A percentile compares a stretch with the other conserved stretches of the same genome.
These are phyloP conservation scores for Irpex sp. DNA, from an alignment of 1,284 basidiomycete genomes.

Conservation along the genomic window DNA sequence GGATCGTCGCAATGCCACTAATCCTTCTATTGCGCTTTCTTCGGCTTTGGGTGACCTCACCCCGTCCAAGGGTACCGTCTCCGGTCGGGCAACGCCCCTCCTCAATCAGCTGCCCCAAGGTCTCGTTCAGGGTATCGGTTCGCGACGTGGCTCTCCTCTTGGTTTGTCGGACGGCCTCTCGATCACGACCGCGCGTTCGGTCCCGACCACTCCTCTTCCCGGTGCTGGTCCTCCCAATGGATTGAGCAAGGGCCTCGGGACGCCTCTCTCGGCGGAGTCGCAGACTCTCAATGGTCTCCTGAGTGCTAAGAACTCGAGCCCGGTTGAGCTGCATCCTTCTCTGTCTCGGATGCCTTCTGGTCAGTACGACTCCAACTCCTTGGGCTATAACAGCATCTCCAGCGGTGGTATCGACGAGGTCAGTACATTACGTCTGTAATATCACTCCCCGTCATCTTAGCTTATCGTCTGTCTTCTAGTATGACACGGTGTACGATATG, in stretches of 20 bases:
- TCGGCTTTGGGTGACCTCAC: conserved; percentile 46
- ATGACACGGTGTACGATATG: conserved; percentile 57
- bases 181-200: conserved; percentile 60
- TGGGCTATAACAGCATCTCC: conserved; percentile 53
- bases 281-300: conserved; percentile 60
- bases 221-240: conserved; percentile 43
- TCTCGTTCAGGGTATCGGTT: conserved; percentile 42
- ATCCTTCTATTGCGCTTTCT: conserved; percentile 63
- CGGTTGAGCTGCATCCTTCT: conserved; percentile 64
- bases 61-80: conserved; percentile 42
- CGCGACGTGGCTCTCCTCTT: conserved; percentile 71
- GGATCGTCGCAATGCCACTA: conserved; percentile 68
- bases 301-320: conserved; percentile 47
- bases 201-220: conserved; percentile 70
- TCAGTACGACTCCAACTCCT: conserved; percentile 50
- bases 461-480: conserved; percentile 22
- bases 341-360: conserved; percentile 61
- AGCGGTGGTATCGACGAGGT: conserved; percentile 45
- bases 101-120: conserved; percentile 60
- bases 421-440: conserved; percentile 18
- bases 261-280: conserved; percentile 60
- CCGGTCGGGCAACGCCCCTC: conserved; percentile 58
- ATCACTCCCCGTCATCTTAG: not conserved
- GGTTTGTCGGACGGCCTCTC: conserved; percentile 56
- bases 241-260: conserved; percentile 56